Conservation (phyloP, 768 basidiomycete species). For the Auriscalpium orientale region DNA sequence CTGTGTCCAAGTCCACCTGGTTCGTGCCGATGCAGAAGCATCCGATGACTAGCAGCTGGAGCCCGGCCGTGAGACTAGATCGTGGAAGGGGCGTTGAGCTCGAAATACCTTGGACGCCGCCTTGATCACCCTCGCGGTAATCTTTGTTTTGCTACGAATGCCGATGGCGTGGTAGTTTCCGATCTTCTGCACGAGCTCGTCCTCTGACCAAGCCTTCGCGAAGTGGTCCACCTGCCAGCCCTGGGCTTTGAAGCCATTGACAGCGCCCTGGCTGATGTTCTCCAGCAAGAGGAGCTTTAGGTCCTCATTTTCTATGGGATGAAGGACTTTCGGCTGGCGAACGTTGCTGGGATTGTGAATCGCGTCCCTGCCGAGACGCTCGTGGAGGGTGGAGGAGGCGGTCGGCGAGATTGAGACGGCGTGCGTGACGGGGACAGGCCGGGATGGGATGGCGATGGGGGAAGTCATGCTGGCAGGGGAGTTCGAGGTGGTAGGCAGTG, state of each 20-base stretch:
- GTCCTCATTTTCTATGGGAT: constrained; percentile 76
- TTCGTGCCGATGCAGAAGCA: constrained; percentile 99
- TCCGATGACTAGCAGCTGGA: constrained; percentile 87
- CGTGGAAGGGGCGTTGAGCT: neutral
- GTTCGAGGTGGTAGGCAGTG: neutral
- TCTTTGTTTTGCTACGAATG: constrained; percentile 96
- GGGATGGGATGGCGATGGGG: constrained; percentile 39
- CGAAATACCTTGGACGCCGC: constrained; percentile 68
- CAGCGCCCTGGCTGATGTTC: constrained; percentile 91
- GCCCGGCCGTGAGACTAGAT: neutral
- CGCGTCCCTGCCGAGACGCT: constrained; percentile 20
- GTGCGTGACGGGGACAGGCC: constrained; percentile 25
- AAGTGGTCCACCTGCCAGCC: constrained; percentile 92
- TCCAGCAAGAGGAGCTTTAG: constrained; percentile 83
- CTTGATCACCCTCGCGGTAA: constrained; percentile 83
- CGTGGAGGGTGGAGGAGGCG: constrained; percentile 26
- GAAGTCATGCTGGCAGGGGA: constrained; percentile 32
- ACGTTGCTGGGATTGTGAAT: constrained; percentile 21
- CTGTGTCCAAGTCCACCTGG: constrained; percentile 86
- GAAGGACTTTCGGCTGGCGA: constrained; percentile 62
- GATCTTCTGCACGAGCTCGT: constrained; percentile 82
- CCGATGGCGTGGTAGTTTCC: constrained; percentile 88
- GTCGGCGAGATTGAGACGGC: constrained; percentile 53
- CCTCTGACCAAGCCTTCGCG: constrained; percentile 81
- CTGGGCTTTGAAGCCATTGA: constrained; percentile 65